Evolutionary conservation across 257 asterid genomes (phyloP), one percentile per base, ranked within the genome.

Genomic region (Solanum chilense): DNA sequence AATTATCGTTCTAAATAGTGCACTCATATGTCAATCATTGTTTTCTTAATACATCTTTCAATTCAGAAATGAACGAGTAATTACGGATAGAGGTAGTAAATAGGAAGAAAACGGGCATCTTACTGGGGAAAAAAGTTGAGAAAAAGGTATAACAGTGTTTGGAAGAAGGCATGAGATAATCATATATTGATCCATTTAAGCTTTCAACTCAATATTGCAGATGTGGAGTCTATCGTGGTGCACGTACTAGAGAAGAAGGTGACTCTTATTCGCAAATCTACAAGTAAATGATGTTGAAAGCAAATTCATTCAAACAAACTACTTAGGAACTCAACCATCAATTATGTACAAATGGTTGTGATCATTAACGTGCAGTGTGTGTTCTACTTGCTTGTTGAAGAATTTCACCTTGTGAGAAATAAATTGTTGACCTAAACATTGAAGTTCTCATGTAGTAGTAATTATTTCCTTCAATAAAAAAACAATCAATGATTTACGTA

Each of bases 161-260:
- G 44, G 9, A 71, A 62, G 33, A 33, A 27, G 13, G 4, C 74
- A 66, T 66, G 9, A 12, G 74, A 66, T 69, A 21, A 27, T 69
- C 31, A 25, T 12, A 25, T 18, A 41, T 77, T 77, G n/a, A 77
- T 77, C 35, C 83, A 77, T 42, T 77, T 25, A 16, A 44, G 41
- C 12, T 44, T 78, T 45, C 64, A 45, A 45, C 18, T 25, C 41
- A 44, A 44, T 69, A 12, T 39, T 87, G 86, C 86, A 90, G 92
- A 88, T 85, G 84, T 90, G 71, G 92, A 90, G 45, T 85, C 90
- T 6, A 85, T 90, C 80, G 90, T 88, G 84, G 88, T 88, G 85
- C 91, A 90, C 83, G 90, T 90, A n/a, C 25, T 71, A 3, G 88
- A 88, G 71, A 90, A 90, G 91, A 90, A 88, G 88, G 89, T 90